These are phyloP conservation scores for Pichia sp. DNA, from an alignment of 1,139 yeast species.

Conservation along the genomic window DNA sequence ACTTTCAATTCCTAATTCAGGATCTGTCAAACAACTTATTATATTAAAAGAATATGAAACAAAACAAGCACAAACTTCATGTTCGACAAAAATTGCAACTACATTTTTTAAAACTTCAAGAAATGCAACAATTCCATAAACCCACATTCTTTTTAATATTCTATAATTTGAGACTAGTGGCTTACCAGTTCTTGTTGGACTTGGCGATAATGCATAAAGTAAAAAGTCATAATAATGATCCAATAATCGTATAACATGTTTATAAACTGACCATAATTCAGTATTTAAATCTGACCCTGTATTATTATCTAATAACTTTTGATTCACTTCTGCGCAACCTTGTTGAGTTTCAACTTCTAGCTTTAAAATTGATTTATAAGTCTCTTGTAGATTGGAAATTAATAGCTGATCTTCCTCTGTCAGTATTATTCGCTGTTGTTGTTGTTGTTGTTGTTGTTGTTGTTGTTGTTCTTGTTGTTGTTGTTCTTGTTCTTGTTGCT, in stretches of 20 bases:
- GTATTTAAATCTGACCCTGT: constrained; percentile 49
- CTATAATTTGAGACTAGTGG: constrained; percentile 70
- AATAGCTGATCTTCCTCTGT: constrained; percentile 64
- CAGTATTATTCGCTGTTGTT: constrained; percentile 34
- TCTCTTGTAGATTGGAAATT: constrained; percentile 65
- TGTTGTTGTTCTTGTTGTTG: constrained; percentile 40
- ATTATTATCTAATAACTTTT: constrained; percentile 44
- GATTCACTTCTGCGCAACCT: constrained; percentile 51
- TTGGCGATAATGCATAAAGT: constrained; percentile 62
- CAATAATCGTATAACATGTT: constrained; percentile 54
- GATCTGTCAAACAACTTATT: constrained; percentile 30
- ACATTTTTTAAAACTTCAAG: constrained; percentile 74
- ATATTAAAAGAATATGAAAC: constrained; percentile 31
- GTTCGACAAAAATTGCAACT: constrained; percentile 37
- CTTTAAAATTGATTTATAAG: constrained; percentile 62
- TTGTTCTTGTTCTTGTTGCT: constrained; percentile 62
- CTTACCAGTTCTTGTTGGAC: constrained; percentile 62
- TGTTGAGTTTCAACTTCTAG: constrained; percentile 66
- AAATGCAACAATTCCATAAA: constrained; percentile 73
- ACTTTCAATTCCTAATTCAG: constrained; percentile 39
- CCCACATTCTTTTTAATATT: constrained; percentile 76
- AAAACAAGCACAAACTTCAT: constrained; percentile 32
- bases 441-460: constrained; percentile 27
- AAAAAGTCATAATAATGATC: constrained; percentile 68
- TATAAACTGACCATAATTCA: constrained; percentile 67